Conservation (phyloP, 148 eudicot species). For the Rhododendron simsii region DNA sequence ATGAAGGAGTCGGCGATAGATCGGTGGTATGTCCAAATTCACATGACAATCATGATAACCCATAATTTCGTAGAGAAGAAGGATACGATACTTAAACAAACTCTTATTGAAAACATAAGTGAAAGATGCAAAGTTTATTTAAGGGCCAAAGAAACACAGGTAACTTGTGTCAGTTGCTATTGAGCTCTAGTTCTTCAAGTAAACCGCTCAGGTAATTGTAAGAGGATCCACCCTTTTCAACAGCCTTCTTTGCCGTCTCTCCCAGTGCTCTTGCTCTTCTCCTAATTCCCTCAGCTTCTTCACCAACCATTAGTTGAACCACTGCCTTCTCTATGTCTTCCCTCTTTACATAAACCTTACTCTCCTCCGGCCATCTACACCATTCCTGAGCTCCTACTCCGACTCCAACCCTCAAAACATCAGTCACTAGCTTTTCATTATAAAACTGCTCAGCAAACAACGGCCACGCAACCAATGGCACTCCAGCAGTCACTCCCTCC, state of each 20-base stretch:
- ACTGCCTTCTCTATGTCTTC: slow-evolving; percentile 7
- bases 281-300: slow-evolving; percentile 8
- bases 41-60: not conserved
- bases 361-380: not conserved
- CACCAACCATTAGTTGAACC: not conserved
- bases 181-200: slow-evolving; percentile 7
- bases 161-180: not conserved
- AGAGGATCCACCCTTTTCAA: slow-evolving; percentile 12
- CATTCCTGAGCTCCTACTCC: slow-evolving; percentile 16
- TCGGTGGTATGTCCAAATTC: not conserved
- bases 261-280: slow-evolving; percentile 3
- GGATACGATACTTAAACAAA: not conserved
- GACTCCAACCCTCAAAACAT: slow-evolving; percentile 15
- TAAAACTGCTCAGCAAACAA: slow-evolving; percentile 13
- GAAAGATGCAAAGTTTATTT: not conserved
- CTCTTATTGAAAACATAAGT: not conserved
- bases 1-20: not conserved
- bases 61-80: not conserved
- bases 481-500: slow-evolving; percentile 19
- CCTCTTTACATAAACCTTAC: slow-evolving; percentile 6
- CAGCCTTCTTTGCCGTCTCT: slow-evolving; percentile 10
- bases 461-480: slow-evolving; percentile 24
- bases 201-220: slow-evolving; percentile 5
- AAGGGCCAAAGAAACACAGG: not conserved
- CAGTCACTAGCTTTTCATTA: slow-evolving; percentile 14